Evolutionary conservation across 345 rosid species (phyloP), one percentile per base, ranked within the genome.

Genomic region (Brassica cretica): DNA sequence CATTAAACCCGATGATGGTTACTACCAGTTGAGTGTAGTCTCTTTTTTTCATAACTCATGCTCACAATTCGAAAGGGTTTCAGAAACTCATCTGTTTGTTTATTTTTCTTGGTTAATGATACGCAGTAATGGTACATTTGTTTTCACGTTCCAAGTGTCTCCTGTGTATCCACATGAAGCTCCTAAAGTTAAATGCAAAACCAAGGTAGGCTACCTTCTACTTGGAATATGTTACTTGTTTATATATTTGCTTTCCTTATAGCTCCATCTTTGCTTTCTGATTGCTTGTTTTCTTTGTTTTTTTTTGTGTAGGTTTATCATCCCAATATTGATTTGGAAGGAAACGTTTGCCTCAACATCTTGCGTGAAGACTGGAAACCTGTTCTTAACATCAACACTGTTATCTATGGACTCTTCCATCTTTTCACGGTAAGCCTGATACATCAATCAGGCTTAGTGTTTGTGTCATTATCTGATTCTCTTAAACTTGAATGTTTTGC

Each of bases 341-440:
- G 98, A 79, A 96, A 91, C 68, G 97, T 91, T 65, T 96, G 98
- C 82, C 87, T 96, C 60, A 96, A 96, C 81, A 87, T 96, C 81
- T 83, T 96, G 64, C 87, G 99, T 56, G 98, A 93, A 85, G 97
- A 96, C 72, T 96, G 99, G 99, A 96, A 96, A 79, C 99, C 97
- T 1, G 97, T 96, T 71, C 97, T 96, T 53, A 96, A 86, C 78
- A 93, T 96, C 21, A 96, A 96, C 87, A 96, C 98, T 6, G 78
- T 93, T 16, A 86, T 96, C 32, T 96, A 96, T 24, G 98, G 98
- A 75, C 83, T 96, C 53, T 89, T 81, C 83, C 99, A 96, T 85
- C 95, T 93, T 27, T 93, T 93, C 85, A 93, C 97, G 83, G 98
- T 96, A 91, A 78, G 35, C 39, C 2, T 4, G 6, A 64, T 5